Evolutionary conservation across 768 basidiomycete species (phyloP).

Genomic region (Crassisporium funariophilum): DNA sequence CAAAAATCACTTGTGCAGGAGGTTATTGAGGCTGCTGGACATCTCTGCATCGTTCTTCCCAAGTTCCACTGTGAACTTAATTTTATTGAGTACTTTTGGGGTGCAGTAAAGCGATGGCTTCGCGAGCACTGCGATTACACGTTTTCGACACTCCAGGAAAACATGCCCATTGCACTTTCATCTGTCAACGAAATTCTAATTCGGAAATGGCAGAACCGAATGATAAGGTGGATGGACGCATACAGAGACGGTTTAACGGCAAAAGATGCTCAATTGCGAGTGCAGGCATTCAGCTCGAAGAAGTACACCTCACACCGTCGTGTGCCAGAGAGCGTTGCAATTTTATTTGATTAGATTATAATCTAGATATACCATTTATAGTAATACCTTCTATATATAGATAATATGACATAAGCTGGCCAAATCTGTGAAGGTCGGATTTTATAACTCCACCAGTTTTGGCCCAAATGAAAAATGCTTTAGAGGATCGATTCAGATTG

Average conservation of each 20-base stretch:
- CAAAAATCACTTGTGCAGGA: slow-evolving; percentile 26
- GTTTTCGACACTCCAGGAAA: slow-evolving; percentile 24
- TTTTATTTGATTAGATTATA: slow-evolving; percentile 15
- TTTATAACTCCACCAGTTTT: slow-evolving; percentile 23
- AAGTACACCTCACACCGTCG: slow-evolving; percentile 29
- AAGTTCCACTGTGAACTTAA: slow-evolving; percentile 38
- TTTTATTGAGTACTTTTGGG: slow-evolving; percentile 37
- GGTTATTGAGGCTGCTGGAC: slow-evolving; percentile 22
- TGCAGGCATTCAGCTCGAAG: slow-evolving; percentile 33
- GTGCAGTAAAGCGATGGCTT: slow-evolving; percentile 17
- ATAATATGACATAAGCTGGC: slow-evolving; percentile 9
- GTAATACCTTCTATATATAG: too few species aligned
- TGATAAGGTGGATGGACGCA: slow-evolving; percentile 33
- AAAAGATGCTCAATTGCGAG: slow-evolving; percentile 30
- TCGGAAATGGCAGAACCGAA: slow-evolving; percentile 35
- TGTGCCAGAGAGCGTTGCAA: slow-evolving; percentile 21
- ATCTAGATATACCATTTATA: slow-evolving; percentile 8
- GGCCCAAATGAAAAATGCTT: too few species aligned
- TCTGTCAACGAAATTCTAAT: slow-evolving; percentile 28
- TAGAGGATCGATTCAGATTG: too few species aligned
- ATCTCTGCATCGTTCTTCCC: slow-evolving; percentile 22
- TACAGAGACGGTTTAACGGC: slow-evolving; percentile 29
- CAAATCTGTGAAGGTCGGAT: slow-evolving; percentile 7
- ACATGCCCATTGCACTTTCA: slow-evolving; percentile 24
- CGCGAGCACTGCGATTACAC: slow-evolving; percentile 26